Conservation (phyloP, 129 eudicot genomes). For the Artemisia annua region DNA sequence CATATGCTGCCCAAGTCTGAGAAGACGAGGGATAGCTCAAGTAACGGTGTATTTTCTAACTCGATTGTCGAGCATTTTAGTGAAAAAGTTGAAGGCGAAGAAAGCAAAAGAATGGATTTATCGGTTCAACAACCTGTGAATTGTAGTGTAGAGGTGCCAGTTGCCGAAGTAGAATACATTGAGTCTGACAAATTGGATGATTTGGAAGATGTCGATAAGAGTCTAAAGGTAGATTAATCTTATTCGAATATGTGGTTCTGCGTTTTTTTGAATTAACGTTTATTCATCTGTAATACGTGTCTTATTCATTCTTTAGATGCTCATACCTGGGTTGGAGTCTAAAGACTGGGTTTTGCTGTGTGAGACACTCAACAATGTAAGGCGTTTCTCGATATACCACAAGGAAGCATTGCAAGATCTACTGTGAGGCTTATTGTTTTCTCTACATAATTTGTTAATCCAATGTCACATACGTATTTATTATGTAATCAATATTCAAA, state of each 20-base stretch:
- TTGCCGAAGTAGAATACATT: conserved; percentile 70
- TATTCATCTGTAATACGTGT: neutral
- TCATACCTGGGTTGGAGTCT: conserved; percentile 53
- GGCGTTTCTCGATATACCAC: conserved; percentile 69
- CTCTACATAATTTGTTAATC: neutral
- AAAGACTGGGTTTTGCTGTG: conserved; percentile 82
- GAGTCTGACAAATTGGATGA: conserved; percentile 73
- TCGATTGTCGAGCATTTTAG: conserved; percentile 26
- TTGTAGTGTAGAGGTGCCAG: conserved; percentile 38
- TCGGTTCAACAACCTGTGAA: neutral
- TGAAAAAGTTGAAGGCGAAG: conserved; percentile 39
- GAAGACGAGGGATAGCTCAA: conserved; percentile 41
- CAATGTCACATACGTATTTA: conserved; percentile 4
- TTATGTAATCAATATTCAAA: conserved; percentile 18
- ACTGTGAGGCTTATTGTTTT: conserved; percentile 43
- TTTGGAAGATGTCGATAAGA: conserved; percentile 58
- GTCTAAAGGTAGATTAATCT: conserved; percentile 44
- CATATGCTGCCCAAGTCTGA: conserved; percentile 51
- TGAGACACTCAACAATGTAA: conserved; percentile 69
- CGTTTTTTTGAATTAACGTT: neutral
- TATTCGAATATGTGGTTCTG: neutral
- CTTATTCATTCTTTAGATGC: neutral
- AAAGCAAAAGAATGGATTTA: conserved; percentile 25
- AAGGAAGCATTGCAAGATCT: conserved; percentile 55
- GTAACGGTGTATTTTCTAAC: conserved; percentile 45